phyloP scores from a whole-genome alignment of 345 rosid genomes.

The Corchorus olitorius region DNA sequence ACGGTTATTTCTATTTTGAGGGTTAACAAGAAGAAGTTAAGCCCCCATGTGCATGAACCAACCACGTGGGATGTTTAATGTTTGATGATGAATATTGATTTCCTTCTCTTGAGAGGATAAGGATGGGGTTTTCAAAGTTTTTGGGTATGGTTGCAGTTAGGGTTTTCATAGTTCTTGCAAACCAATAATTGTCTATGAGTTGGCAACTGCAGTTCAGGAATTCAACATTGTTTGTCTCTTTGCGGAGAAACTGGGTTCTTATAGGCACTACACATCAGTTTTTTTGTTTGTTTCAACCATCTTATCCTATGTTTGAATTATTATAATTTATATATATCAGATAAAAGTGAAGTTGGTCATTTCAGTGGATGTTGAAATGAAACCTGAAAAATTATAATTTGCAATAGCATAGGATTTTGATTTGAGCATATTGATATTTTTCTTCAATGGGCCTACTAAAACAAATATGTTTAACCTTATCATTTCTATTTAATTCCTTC shows the following conservation, averaged over 20 bases:
- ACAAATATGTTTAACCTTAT: not conserved
- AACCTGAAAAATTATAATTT: not conserved
- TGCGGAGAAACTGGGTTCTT: conserved; percentile 1
- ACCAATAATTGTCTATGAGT: conserved; percentile 5
- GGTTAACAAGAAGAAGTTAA: not conserved
- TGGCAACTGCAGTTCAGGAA: not conserved
- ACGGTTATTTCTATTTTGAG: not conserved
- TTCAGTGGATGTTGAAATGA: not conserved
- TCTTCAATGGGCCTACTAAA: not conserved
- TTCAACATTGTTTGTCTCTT: conserved; percentile 12
- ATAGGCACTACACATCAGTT: not conserved
- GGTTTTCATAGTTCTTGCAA: not conserved
- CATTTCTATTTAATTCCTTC: too few species aligned
- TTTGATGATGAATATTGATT: not conserved
- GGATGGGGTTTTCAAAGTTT: not conserved
- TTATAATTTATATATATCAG: not conserved
- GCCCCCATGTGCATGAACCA: conserved; percentile 6
- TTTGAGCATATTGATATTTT: not conserved
- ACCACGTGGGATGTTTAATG: not conserved
- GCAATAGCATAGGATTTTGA: not conserved
- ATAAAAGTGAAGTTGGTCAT: not conserved
- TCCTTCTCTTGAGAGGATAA: not conserved
- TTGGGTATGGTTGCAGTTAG: not conserved
- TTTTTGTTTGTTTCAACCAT: not conserved
- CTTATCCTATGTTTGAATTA: not conserved